Evolutionary conservation across 2,329 filamentous ascomycete species (phyloP).

Genomic region (Neophaeococcomyces mojaviensis): DNA sequence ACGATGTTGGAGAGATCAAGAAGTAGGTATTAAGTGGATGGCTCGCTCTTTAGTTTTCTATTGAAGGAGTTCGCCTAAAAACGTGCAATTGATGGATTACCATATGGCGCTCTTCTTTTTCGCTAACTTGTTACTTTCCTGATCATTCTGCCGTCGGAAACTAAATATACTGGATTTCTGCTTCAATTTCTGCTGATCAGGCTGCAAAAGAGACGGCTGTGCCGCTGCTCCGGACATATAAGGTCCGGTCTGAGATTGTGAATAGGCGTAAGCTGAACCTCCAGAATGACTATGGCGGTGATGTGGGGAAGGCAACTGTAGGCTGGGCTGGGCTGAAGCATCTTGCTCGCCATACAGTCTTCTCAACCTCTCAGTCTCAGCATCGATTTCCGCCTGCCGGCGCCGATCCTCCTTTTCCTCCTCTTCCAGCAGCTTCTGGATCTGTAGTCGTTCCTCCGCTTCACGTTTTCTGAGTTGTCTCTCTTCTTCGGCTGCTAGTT

Average conservation of each 20-base stretch:
- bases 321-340: slow-evolving; percentile 12
- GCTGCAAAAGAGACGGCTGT: slow-evolving; percentile 18
- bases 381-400: slow-evolving; percentile 55
- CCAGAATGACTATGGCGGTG: slow-evolving; percentile 4
- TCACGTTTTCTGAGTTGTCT: slow-evolving; percentile 40
- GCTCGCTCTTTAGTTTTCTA: no score
- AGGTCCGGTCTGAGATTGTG: slow-evolving; percentile 15
- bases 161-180: slow-evolving; percentile 42
- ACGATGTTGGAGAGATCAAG: no score
- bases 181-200: slow-evolving; percentile 19
- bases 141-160: slow-evolving; percentile 31
- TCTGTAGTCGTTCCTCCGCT: slow-evolving; percentile 44
- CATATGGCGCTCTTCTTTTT: slow-evolving; percentile 44
- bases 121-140: slow-evolving; percentile 27
- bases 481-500: slow-evolving; percentile 36
- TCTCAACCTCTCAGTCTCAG: slow-evolving; percentile 68
- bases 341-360: slow-evolving; percentile 44
- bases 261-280: not conserved
- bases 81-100: slow-evolving; percentile 15
- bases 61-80: not conserved
- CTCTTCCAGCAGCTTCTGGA: slow-evolving; percentile 44
- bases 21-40: no score
- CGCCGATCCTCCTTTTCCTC: slow-evolving; percentile 46
- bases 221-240: slow-evolving; percentile 23
- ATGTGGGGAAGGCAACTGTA: slow-evolving; percentile 5